Conservation (phyloP, 2,329 filamentous ascomycete genomes). For the Aureobasidium pullulans region DNA sequence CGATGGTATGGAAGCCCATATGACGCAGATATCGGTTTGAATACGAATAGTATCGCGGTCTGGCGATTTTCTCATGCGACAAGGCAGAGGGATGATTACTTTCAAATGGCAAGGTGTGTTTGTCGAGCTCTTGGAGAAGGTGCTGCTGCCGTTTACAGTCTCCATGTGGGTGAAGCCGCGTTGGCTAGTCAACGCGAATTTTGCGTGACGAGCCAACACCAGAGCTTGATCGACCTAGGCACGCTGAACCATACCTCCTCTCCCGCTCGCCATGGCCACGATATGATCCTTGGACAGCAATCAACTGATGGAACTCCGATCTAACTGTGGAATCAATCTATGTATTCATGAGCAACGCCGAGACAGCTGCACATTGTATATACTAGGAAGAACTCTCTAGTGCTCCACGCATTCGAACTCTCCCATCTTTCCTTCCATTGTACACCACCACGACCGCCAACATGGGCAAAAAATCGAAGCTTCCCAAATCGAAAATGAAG, state of each 20-base stretch:
- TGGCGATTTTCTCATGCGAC: no score
- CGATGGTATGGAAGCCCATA: background rate
- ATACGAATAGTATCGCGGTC: no score
- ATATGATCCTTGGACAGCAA: background rate
- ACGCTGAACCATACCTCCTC: background rate
- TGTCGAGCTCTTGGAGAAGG: background rate
- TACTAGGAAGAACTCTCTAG: background rate
- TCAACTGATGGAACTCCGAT: background rate
- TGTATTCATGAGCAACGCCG: background rate
- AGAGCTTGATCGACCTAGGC: background rate
- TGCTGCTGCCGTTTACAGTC: background rate
- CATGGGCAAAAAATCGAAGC: background rate
- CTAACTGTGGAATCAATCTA: background rate
- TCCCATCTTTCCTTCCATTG: background rate
- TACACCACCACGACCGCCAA: background rate
- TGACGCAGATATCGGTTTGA: background rate
- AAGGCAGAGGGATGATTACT: no score
- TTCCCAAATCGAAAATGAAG: background rate
- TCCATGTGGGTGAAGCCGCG: slow-evolving; percentile 1
- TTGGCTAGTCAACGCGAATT: slow-evolving; percentile 5
- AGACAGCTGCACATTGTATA: background rate
- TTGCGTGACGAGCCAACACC: background rate
- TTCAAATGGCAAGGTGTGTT: no score
- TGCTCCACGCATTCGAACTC: background rate
- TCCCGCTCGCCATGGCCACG: background rate